Evolutionary conservation across 306 rosid species (phyloP), one percentile per base, ranked within the genome.

Genomic region (Abrus precatorius): DNA sequence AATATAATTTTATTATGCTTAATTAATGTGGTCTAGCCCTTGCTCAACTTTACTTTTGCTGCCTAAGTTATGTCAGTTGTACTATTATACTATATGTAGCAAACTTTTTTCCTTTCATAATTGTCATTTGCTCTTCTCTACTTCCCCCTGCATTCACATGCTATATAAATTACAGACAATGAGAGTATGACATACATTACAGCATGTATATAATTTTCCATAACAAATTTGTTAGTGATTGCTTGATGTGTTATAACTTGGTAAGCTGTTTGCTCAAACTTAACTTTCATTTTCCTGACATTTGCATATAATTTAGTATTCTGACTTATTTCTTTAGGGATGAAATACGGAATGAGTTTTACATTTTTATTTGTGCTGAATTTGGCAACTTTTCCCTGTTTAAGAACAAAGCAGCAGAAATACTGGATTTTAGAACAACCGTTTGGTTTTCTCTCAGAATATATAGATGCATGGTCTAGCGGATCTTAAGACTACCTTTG

Each of bases 361-460:
- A 59, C 14, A 47, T 55, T 52, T 45, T 49, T 60, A 27, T 70
- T 28, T 36, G 2, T 36, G 20, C 20, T 36, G 40, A 61, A 72
- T 49, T 27, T 60, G 43, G 52, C 69, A 75, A 57, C 48, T 68
- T 68, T 3, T 62, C 5, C 69, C 32, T 60, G 66, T 59, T 49
- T 48, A 55, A 29, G 50, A 62, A 72, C 49, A 72, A 68, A 61
- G 5, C 55, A 75, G 64, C 14, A 10, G 64, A 27, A 56, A 38
- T 44, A 14, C 45, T 5, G 30, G n/a, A 61, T 29, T 70, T 77
- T 53, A 12, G 47, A 44, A 34, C 14, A 75, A 45, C 43, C 48
- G 30, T 34, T 52, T 78, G 38, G 32, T 54, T 75, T 55, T 47
- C 43, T 74, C 6, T 69, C 6, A 33, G 32, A 14, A 54, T n/a